Conservation (phyloP, 2,329 filamentous ascomycete species). For the Penicillium sclerotigenum region DNA sequence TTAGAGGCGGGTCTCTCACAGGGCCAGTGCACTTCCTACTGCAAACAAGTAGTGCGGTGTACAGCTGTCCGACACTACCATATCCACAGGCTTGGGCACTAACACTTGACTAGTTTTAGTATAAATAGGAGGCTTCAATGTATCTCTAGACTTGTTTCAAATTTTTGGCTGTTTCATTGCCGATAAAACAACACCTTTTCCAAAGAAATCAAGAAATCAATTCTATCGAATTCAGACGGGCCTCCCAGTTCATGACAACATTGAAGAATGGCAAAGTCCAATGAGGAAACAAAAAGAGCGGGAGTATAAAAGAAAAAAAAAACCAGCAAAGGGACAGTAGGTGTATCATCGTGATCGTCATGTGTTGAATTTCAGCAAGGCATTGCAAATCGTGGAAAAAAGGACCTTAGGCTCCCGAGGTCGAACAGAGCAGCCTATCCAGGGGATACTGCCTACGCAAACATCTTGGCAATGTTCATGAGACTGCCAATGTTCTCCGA, state of each 20-base stretch:
- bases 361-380: not conserved
- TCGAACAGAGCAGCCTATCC: not conserved
- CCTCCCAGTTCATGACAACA: constrained; percentile 15
- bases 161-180: not conserved
- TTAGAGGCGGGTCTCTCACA: not conserved
- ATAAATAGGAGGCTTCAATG: not conserved
- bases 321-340: constrained; percentile 1
- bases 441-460: constrained; percentile 22
- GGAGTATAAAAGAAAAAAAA: constrained; percentile 11
- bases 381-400: not conserved
- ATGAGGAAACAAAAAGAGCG: not conserved
- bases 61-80: not conserved
- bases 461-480: constrained; percentile 39
- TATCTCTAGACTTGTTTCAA: not conserved
- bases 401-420: not conserved
- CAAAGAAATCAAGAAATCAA: not conserved
- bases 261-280: constrained; percentile 9
- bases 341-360: constrained; percentile 26
- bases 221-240: constrained; percentile 13
- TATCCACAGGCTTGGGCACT: constrained; percentile 3
- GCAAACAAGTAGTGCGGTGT: not conserved
- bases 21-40: not conserved
- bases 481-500: constrained; percentile 32
- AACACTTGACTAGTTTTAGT: not conserved
- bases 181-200: constrained; percentile 1